Evolutionary conservation across 495 filamentous ascomycete species (phyloP).

Genomic region (Penicillium crystallinum): DNA sequence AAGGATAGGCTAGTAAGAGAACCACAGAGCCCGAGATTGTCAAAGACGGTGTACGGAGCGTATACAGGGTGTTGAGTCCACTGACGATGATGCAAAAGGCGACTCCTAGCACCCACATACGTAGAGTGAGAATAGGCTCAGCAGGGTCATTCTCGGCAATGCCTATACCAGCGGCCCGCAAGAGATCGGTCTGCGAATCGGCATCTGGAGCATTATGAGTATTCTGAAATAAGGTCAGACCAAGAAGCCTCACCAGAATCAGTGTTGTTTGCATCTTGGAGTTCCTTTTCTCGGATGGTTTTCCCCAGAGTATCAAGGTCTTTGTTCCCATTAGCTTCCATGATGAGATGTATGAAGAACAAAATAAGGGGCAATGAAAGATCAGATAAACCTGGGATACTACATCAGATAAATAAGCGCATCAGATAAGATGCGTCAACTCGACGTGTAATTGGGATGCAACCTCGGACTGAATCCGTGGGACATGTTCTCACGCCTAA

Average conservation of each 20-base stretch:
- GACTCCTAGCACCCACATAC: conserved; percentile 61
- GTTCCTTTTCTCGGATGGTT: background rate
- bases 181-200: conserved; percentile 17
- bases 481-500: no score
- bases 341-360: background rate
- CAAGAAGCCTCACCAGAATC: background rate
- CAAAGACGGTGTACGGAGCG: conserved; percentile 48
- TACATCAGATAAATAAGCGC: no score
- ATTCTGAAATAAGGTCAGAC: background rate
- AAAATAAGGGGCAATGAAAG: background rate
- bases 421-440: conserved; percentile 18
- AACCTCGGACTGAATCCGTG: background rate
- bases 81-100: conserved; percentile 53
- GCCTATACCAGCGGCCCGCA: conserved; percentile 25
- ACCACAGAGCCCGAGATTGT: conserved; percentile 55
- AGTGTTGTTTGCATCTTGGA: background rate
- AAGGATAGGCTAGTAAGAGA: conserved; percentile 60
- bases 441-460: background rate
- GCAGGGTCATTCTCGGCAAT: conserved; percentile 19
- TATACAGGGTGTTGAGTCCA: conserved; percentile 61
- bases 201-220: conserved; percentile 2
- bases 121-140: conserved; percentile 52
- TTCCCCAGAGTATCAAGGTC: conserved; percentile 1
- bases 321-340: background rate
- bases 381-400: conserved; percentile 14